phyloP scores from a whole-genome alignment of 176 grass and related monocot species.

The Canna indica region DNA sequence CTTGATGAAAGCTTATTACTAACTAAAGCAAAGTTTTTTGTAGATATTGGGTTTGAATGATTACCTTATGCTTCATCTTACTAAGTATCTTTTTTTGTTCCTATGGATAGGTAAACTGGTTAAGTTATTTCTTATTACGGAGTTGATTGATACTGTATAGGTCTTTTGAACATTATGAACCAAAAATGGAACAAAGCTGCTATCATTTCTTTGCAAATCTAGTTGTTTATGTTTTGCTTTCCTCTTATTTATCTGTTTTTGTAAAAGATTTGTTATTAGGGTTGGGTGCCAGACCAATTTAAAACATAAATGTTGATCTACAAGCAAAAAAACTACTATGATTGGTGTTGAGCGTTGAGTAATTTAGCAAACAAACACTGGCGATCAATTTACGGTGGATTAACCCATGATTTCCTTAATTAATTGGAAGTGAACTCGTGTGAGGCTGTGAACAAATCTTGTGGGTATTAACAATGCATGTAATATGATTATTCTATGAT shows the following conservation, averaged over 20 bases:
- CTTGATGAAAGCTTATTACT: background rate
- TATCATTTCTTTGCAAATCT: background rate
- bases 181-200: background rate
- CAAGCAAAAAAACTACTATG: no score
- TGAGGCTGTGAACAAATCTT: background rate
- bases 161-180: background rate
- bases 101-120: background rate
- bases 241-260: background rate
- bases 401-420: no score
- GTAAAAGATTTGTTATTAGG: no score
- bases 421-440: background rate
- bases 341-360: no score
- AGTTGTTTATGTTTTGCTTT: background rate
- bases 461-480: background rate
- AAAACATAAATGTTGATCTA: no score
- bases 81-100: background rate
- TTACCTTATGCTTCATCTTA: background rate
- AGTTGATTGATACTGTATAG: background rate
- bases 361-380: no score
- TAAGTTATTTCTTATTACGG: background rate
- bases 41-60: background rate
- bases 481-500: background rate
- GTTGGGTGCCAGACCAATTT: no score
- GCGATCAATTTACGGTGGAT: no score
- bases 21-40: background rate